A percentile compares a stretch with the other conserved stretches of the same genome.
Conservation (phyloP, 2,329 filamentous ascomycete species). For the Neofusicoccum laricinum region DNA sequence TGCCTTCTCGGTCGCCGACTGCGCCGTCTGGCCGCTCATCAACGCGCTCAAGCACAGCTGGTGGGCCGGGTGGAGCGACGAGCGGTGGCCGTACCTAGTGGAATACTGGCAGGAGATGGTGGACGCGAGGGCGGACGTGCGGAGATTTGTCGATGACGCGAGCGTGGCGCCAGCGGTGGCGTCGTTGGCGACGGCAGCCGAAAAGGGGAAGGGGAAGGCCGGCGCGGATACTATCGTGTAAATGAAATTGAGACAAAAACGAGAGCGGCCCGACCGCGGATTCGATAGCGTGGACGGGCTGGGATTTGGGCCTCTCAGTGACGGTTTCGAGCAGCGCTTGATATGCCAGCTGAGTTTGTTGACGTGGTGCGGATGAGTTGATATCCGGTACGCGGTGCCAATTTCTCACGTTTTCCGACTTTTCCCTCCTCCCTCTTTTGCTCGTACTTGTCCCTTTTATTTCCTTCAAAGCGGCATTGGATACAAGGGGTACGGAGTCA, state of each 20-base stretch:
- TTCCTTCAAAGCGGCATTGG: no score
- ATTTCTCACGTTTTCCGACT: not conserved
- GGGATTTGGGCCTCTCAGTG: no score
- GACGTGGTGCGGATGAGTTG: no score
- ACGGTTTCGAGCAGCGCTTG: no score
- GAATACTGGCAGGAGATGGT: not conserved
- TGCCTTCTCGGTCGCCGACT: constrained; percentile 33
- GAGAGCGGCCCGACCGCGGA: no score
- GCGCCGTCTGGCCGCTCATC: constrained; percentile 31
- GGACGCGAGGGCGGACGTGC: not conserved
- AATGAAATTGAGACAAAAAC: not conserved
- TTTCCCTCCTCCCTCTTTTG: not conserved
- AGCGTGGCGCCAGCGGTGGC: not conserved
- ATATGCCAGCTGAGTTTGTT: no score
- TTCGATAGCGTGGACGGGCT: no score
- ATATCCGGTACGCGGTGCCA: not conserved
- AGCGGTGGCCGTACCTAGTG: not conserved
- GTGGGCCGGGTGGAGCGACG: constrained; percentile 8
- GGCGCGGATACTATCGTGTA: not conserved
- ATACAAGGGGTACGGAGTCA: no score
- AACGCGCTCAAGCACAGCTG: constrained; percentile 26
- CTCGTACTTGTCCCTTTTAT: no score
- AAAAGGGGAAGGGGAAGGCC: not conserved
- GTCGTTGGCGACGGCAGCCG: not conserved
- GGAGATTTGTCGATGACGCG: not conserved